Evolutionary conservation across 1,284 basidiomycete species (phyloP).

Genomic region (Ganoderma sinense): DNA sequence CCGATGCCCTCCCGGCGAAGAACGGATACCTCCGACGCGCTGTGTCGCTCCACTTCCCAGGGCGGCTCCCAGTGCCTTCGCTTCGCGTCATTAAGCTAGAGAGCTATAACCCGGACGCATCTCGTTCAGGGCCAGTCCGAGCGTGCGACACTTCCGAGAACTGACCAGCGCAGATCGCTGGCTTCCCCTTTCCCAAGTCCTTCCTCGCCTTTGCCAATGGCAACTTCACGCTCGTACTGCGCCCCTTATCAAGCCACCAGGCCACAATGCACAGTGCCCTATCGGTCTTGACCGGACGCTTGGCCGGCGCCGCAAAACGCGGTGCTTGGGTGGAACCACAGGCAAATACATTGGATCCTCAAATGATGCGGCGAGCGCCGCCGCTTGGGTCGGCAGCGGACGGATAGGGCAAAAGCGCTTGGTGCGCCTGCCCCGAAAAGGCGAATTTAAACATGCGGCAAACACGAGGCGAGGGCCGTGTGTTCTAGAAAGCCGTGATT

Average conservation of each 20-base stretch:
- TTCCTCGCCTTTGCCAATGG: conserved; percentile 9
- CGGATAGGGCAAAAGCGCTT: conserved; percentile 32
- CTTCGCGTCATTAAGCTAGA: conserved; percentile 14
- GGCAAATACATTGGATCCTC: conserved; percentile 20
- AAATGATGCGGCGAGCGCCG: conserved; percentile 21
- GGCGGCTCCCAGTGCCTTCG: background rate
- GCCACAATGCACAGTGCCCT: background rate
- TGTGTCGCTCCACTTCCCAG: conserved; percentile 20
- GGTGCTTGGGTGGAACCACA: conserved; percentile 7
- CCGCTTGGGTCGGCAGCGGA: conserved; percentile 31
- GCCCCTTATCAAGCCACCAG: conserved; percentile 27
- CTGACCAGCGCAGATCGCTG: conserved; percentile 24
- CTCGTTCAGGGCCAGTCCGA: conserved; percentile 5
- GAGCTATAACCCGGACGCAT: background rate
- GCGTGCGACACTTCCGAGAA: conserved; percentile 15
- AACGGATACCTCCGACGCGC: conserved; percentile 27
- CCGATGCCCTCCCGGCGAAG: conserved; percentile 26
- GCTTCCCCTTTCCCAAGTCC: conserved; percentile 21
- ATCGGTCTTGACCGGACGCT: background rate
- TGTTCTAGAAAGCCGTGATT: conserved; percentile 25
- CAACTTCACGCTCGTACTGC: conserved; percentile 23
- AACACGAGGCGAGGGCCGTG: conserved; percentile 31
- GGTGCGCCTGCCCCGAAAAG: conserved; percentile 35
- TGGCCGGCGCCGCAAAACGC: background rate
- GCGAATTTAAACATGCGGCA: conserved; percentile 32